Evolutionary conservation across 495 filamentous ascomycete species (phyloP).

Genomic region (Penicillium verhagenii): DNA sequence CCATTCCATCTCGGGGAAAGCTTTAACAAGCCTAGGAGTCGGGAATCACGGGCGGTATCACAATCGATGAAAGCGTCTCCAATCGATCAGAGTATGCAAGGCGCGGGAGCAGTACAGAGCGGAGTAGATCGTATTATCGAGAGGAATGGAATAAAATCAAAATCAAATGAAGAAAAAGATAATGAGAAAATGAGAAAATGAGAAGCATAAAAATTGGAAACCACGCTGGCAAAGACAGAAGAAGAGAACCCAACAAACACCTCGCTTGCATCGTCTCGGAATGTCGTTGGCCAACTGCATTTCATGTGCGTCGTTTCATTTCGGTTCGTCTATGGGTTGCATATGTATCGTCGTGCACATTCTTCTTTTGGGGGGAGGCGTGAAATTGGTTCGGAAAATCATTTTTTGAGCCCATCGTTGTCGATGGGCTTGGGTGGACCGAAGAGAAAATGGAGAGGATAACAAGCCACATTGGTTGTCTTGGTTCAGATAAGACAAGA

Average conservation of each 20-base stretch:
- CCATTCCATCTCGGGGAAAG: background rate
- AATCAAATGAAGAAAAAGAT: conserved; percentile 12
- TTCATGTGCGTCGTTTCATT: conserved; percentile 32
- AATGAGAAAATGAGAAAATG: conserved; percentile 5
- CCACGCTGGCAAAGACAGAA: conserved; percentile 15
- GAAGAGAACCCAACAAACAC: conserved; percentile 33
- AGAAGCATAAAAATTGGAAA: conserved; percentile 1
- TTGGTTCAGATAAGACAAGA: background rate
- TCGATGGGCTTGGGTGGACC: conserved; percentile 8
- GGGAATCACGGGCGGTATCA: conserved; percentile 3
- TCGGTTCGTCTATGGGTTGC: conserved; percentile 32
- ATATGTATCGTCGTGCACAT: conserved; percentile 31
- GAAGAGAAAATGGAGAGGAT: conserved; percentile 20
- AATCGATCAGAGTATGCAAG: conserved; percentile 1
- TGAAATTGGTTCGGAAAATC: conserved; percentile 10
- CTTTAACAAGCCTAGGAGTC: background rate
- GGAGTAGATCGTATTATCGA: background rate
- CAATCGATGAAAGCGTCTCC: conserved; percentile 4
- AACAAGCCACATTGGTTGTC: conserved; percentile 1
- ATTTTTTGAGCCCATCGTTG: conserved; percentile 8
- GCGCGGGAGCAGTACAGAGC: background rate
- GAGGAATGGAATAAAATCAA: conserved; percentile 6
- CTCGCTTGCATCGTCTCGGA: conserved; percentile 30
- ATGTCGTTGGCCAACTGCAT: conserved; percentile 27
- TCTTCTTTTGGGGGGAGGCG: conserved; percentile 22